A percentile compares a stretch with the other conserved stretches of the same genome.
These are phyloP conservation scores for Shiraia sp. DNA, from an alignment of 2,329 filamentous ascomycete genomes.

Conservation along the genomic window DNA sequence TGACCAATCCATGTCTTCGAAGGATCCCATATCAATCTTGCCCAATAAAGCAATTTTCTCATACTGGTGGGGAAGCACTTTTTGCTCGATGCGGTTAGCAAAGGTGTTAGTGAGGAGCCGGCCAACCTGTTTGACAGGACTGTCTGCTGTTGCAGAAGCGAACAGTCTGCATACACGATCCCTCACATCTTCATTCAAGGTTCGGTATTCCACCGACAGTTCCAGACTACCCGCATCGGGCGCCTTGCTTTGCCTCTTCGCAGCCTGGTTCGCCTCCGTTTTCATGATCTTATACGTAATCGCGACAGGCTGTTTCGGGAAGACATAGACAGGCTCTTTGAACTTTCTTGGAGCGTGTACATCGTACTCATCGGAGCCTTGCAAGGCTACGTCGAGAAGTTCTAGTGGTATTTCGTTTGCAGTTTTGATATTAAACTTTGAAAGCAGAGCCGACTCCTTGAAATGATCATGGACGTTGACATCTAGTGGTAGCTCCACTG, in stretches of 20 bases:
- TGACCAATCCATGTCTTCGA: conserved; percentile 59
- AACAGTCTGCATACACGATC: conserved; percentile 54
- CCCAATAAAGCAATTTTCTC: conserved; percentile 59
- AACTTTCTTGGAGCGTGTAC: conserved; percentile 59
- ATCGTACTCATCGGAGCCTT: conserved; percentile 70
- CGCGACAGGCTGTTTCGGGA: conserved; percentile 79
- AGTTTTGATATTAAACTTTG: conserved; percentile 87
- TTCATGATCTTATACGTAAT: conserved; percentile 77
- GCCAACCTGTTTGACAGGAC: conserved; percentile 51
- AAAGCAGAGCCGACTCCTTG: conserved; percentile 80
- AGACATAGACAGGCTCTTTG: conserved; percentile 62
- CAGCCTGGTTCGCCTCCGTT: conserved; percentile 46
- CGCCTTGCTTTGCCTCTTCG: conserved; percentile 23
- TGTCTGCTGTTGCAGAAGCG: conserved; percentile 50
- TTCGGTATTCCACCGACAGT: conserved; percentile 74
- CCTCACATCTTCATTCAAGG: conserved; percentile 73
- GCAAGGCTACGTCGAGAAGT: conserved; percentile 70
- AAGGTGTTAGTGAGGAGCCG: conserved; percentile 58
- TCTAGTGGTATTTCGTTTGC: conserved; percentile 75
- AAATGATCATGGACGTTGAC: conserved; percentile 98
- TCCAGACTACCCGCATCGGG: conserved; percentile 55
- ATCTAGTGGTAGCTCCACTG: conserved; percentile 78
- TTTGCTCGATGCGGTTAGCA: conserved; percentile 49
- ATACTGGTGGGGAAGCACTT: conserved; percentile 54
- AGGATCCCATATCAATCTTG: conserved; percentile 56